Conservation (phyloP, 2,329 filamentous ascomycete species). For the Fusarium pilosicola region DNA sequence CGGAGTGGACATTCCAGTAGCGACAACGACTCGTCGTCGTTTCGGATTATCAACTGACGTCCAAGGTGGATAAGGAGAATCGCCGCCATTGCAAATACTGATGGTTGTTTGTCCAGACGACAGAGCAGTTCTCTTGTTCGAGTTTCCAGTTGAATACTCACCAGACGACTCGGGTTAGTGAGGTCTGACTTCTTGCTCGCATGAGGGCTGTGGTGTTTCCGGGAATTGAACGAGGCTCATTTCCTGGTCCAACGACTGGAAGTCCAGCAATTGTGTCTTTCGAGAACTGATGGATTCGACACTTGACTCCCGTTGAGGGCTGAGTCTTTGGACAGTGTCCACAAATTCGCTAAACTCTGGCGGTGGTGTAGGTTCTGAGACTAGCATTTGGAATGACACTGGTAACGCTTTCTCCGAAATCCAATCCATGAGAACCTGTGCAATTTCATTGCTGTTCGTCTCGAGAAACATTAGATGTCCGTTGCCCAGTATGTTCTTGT, state of each 20-base stretch:
- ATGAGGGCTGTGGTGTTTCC: constrained; percentile 1
- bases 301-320: not conserved
- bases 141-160: not conserved
- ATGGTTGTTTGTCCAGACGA: constrained; percentile 13
- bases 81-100: not conserved
- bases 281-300: not conserved
- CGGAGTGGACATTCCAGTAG: not conserved
- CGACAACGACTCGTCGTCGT: constrained; percentile 1
- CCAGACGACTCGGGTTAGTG: not conserved
- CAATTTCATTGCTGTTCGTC: constrained; percentile 59
- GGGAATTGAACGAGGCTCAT: not conserved
- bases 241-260: not conserved
- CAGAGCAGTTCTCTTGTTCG: constrained; percentile 1
- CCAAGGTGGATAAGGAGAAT: not conserved
- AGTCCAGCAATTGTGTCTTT: not conserved
- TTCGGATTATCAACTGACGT: not conserved
- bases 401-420: constrained; percentile 37
- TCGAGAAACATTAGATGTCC: constrained; percentile 66
- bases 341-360: not conserved
- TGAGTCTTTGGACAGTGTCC: not conserved
- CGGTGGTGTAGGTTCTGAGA: not conserved
- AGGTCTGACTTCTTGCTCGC: not conserved
- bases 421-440: constrained; percentile 52
- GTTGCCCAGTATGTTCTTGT: constrained; percentile 60
- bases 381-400: not conserved